Percentiles rank a stretch among this genome's conserved stretches.
Evolutionary conservation across 169 alveolate genomes (phyloP).

Genomic region (Plasmodium adleri): DNA sequence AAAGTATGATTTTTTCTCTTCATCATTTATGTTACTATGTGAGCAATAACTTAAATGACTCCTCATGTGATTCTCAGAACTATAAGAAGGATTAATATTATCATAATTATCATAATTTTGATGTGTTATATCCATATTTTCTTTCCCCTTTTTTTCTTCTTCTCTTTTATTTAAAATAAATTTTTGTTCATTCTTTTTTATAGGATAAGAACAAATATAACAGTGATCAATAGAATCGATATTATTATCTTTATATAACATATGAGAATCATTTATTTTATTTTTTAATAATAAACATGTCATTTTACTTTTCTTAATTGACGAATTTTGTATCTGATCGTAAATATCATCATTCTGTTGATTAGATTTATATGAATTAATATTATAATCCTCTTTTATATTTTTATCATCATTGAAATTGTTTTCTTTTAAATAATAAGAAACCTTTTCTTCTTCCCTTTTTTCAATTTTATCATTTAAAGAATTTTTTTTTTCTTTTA

Average conservation of each 20-base stretch:
- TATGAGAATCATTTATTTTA: background rate
- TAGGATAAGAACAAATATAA: slow-evolving; percentile 39
- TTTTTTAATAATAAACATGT: background rate
- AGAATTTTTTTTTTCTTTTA: background rate
- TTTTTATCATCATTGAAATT: background rate
- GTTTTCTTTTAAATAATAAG: background rate
- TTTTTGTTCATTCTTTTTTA: slow-evolving; percentile 13
- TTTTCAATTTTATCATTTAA: background rate
- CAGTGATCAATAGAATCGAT: background rate
- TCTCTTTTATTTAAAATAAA: slow-evolving; percentile 7
- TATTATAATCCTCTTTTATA: background rate
- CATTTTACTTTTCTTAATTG: background rate
- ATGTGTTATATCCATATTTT: background rate
- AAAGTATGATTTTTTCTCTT: too few relatives aligned
- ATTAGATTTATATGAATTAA: background rate
- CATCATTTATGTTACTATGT: too few relatives aligned
- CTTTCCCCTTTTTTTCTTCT: background rate
- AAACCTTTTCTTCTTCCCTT: background rate
- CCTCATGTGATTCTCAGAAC: too few relatives aligned
- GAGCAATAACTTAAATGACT: too few relatives aligned
- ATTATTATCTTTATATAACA: too few relatives aligned
- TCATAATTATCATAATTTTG: background rate
- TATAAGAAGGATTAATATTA: too few relatives aligned
- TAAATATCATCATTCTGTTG: too few relatives aligned
- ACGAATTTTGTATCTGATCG: background rate